Evolutionary conservation across 805 yeast genomes (phyloP).

Genomic region (Hermanozyma aechmeae): DNA sequence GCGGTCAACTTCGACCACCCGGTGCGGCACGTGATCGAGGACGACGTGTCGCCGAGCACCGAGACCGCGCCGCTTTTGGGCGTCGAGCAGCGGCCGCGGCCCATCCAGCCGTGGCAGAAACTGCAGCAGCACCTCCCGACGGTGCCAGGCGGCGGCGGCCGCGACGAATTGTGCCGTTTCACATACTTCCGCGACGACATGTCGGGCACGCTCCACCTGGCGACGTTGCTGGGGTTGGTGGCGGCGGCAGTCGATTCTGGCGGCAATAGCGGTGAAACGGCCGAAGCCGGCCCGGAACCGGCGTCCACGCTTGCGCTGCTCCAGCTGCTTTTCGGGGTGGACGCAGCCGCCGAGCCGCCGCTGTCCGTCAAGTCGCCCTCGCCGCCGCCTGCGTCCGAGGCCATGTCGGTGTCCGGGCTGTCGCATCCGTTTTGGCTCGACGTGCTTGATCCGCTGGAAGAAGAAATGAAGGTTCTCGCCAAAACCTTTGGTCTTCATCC

Average conservation of each 20-base stretch:
- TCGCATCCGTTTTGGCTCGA: slow-evolving; percentile 71
- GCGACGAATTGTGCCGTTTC: slow-evolving; percentile 45
- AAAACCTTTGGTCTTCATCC: slow-evolving; percentile 95
- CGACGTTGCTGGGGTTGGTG: slow-evolving; percentile 69
- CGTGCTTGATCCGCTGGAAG: slow-evolving; percentile 87
- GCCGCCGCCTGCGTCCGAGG: too few relatives aligned
- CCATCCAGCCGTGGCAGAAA: slow-evolving; percentile 66
- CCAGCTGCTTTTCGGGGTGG: not conserved
- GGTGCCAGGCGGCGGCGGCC: slow-evolving; percentile 27
- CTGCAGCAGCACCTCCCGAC: slow-evolving; percentile 19
- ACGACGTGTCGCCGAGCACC: slow-evolving; percentile 6
- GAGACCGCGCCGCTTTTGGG: slow-evolving; percentile 22
- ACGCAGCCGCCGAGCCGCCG: too few relatives aligned
- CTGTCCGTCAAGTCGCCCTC: too few relatives aligned
- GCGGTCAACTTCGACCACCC: slow-evolving; percentile 32
- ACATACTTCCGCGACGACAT: slow-evolving; percentile 89
- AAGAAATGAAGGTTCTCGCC: slow-evolving; percentile 86
- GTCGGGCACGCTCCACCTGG: slow-evolving; percentile 83
- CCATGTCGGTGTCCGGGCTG: too few relatives aligned
- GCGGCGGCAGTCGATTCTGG: not conserved
- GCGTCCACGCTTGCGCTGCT: not conserved
- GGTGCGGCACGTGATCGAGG: slow-evolving; percentile 9
- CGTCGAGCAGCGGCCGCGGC: slow-evolving; percentile 49
- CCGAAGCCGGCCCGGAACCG: too few relatives aligned
- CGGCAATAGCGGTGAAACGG: not conserved